Evolutionary conservation across 495 filamentous ascomycete genomes (phyloP).

Genomic region (Melanomma pulvis-pyrius): DNA sequence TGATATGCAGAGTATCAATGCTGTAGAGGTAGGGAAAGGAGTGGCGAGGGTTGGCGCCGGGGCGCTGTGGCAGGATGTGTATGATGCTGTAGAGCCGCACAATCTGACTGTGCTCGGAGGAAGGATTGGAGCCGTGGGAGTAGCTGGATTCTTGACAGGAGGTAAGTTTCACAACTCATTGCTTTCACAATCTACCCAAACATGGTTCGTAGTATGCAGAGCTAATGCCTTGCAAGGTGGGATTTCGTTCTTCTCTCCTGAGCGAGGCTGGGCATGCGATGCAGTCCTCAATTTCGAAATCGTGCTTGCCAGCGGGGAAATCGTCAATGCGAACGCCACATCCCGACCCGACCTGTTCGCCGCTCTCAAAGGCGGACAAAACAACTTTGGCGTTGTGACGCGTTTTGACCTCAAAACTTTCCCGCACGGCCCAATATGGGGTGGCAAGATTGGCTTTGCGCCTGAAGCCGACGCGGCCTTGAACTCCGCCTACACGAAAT

Average conservation of each 20-base stretch:
- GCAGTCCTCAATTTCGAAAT: constrained; percentile 22
- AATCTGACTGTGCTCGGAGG: background rate
- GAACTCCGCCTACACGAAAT: constrained; percentile 4
- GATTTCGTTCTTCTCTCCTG: constrained; percentile 6
- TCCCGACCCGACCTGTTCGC: constrained; percentile 11
- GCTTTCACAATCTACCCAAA: constrained; percentile 6
- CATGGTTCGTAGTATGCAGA: constrained; percentile 2
- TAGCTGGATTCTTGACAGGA: constrained; percentile 10
- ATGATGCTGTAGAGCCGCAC: constrained; percentile 7
- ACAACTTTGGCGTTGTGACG: constrained; percentile 39
- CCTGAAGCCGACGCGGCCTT: background rate
- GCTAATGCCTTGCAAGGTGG: constrained; percentile 11
- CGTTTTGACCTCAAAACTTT: constrained; percentile 37
- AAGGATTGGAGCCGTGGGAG: background rate
- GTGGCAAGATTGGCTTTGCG: constrained; percentile 28
- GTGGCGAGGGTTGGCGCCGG: background rate
- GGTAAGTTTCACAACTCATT: constrained; percentile 8
- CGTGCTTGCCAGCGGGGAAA: constrained; percentile 13
- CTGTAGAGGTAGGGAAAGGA: background rate
- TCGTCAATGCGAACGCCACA: constrained; percentile 20
- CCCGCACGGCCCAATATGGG: constrained; percentile 34
- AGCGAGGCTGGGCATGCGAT: constrained; percentile 9
- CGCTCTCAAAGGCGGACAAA: constrained; percentile 20
- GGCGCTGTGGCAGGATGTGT: constrained; percentile 5
- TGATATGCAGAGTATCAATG: constrained; percentile 43